These are phyloP conservation scores for Athelia psychrophila DNA, from an alignment of 1,284 basidiomycete species.

Conservation along the genomic window DNA sequence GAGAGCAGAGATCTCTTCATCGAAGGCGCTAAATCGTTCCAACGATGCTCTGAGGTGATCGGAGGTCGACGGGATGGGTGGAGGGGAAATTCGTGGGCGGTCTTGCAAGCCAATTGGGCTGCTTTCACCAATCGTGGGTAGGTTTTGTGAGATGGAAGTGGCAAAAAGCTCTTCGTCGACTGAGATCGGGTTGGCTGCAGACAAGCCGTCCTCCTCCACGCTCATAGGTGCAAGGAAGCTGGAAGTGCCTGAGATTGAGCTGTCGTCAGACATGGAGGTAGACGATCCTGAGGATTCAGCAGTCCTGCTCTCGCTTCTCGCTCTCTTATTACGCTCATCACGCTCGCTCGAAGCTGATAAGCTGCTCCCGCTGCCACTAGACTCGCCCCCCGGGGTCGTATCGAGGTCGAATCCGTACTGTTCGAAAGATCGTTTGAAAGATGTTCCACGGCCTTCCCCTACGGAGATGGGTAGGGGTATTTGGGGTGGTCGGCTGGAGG, in stretches of 20 bases:
- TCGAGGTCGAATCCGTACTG: constrained; percentile 51
- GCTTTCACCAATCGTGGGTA: no score
- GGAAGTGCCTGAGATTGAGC: constrained; percentile 14
- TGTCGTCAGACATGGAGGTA: constrained; percentile 15
- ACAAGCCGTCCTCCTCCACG: constrained; percentile 12
- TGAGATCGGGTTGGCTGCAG: constrained; percentile 16
- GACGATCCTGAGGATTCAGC: constrained; percentile 23
- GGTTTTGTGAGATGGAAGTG: no score
- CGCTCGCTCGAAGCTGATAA: constrained; percentile 23
- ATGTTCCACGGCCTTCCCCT: constrained; percentile 23
- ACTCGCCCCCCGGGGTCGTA: constrained; percentile 23
- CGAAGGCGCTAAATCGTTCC: constrained; percentile 51
- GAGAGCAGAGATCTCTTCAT: constrained; percentile 45
- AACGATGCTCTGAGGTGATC: constrained; percentile 38
- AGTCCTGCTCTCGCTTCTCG: constrained; percentile 39
- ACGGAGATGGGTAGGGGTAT: background rate
- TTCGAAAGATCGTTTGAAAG: constrained; percentile 57
- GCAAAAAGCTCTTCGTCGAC: background rate
- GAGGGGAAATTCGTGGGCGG: constrained; percentile 4
- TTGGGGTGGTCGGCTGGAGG: background rate
- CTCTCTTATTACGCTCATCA: constrained; percentile 44
- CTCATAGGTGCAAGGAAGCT: constrained; percentile 11
- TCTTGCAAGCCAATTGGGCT: no score
- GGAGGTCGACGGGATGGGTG: constrained; percentile 7
- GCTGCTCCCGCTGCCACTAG: constrained; percentile 24